Conservation (phyloP, 495 filamentous ascomycete species). For the Neurospora sp. region DNA sequence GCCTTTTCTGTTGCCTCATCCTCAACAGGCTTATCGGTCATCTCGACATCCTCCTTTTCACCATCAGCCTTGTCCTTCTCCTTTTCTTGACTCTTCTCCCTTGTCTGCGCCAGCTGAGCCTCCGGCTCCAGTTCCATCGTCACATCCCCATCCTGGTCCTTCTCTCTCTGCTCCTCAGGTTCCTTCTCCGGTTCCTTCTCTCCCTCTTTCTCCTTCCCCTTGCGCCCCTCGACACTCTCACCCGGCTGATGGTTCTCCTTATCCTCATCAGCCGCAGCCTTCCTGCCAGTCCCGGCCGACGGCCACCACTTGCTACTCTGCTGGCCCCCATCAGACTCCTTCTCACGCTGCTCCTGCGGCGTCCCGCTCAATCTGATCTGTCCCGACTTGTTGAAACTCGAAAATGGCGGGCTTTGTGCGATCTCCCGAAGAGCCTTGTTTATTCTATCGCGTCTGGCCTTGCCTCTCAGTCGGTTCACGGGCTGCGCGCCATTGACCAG, state of each 20-base stretch:
- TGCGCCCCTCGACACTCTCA: constrained; percentile 6
- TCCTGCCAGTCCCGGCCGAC: not conserved
- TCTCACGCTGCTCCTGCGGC: constrained; percentile 4
- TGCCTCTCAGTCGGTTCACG: constrained; percentile 41
- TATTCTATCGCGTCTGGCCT: constrained; percentile 38
- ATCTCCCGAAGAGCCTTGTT: constrained; percentile 34
- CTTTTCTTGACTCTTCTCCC: not conserved
- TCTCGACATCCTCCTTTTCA: constrained; percentile 1
- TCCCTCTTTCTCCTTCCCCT: constrained; percentile 34
- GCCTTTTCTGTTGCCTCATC: not conserved
- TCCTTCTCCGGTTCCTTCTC: constrained; percentile 31
- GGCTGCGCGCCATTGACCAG: constrained; percentile 61
- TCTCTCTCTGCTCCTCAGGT: not conserved
- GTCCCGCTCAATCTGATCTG: not conserved
- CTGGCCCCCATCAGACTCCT: not conserved
- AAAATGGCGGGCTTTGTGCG: constrained; percentile 11
- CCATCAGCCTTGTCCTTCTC: not conserved
- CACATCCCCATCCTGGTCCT: not conserved
- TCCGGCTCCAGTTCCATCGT: not conserved
- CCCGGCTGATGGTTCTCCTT: not conserved
- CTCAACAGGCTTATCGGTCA: not conserved
- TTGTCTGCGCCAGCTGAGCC: not conserved
- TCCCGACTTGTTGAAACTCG: not conserved
- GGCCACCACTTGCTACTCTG: not conserved
- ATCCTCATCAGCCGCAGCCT: not conserved